Base-by-base conservation (phyloP, 2,329 filamentous ascomycete species). In the Fusarium continuum region DNA sequence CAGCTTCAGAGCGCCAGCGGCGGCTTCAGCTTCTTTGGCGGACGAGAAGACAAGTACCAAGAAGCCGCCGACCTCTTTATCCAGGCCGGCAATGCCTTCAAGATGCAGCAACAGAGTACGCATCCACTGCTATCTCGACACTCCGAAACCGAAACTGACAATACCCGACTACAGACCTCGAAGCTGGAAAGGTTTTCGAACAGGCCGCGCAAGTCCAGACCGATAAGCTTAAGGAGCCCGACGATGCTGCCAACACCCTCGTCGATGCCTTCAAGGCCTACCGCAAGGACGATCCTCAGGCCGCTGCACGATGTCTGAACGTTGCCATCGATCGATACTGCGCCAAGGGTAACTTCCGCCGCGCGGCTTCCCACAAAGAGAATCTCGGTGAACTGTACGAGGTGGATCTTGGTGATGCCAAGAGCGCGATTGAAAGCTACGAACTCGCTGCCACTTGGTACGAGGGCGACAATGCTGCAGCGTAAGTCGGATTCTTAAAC, bases 211-310 rank as follows among this genome's bases (percentile, higher is more conserved):
- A 85, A 36, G 88, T 98, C 57, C 92, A 96, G 76, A 85, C 81
- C 44, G 84, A 88, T 67, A 89, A 93, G 70, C 85, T 98, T 45
- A 96, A 93, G 74, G 93, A 98, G 74, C 91, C 91, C 35, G 92
- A 96, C 75, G 95, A 98, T 74, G 92, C 93, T 41, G 93, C 94
- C 64, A 96, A 96, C 78, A 90, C 90, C 41, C 82, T 93, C 60
- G 87, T 90, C 72, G 93, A 98, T 76, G 95, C 95, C 47, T 98
- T 93, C 85, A 97, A 98, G 82, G 90, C 92, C 58, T 98, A 97
- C 80, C 86, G 90, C 71, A 96, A 93, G 78, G 88, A 91, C 48
- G 88, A 91, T 71, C 93, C 93, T 17, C 84, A 92, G 73, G 90
- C 94, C 71, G 94, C 93, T 14, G 91, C 90, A 36, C 83, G 91